Conservation (phyloP, 2,329 filamentous ascomycete genomes). For the Diaporthe citri region DNA sequence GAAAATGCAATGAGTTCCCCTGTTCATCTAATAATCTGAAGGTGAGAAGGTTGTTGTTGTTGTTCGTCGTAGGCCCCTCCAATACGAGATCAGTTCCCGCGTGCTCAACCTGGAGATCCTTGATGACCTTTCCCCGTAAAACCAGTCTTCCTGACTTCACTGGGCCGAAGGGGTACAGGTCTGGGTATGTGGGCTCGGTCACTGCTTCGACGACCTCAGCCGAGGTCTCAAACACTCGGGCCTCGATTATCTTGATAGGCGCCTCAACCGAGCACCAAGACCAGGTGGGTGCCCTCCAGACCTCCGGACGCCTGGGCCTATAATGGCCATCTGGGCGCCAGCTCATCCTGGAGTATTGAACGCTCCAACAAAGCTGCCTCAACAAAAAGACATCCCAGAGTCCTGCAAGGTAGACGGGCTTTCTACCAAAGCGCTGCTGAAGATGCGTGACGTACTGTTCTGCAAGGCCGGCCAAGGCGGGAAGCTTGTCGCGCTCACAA, state of each 20-base stretch:
- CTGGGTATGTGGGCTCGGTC: background rate
- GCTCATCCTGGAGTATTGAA: background rate
- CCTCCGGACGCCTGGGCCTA: slow-evolving; percentile 8
- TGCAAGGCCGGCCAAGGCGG: slow-evolving; percentile 35
- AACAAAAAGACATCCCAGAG: slow-evolving; percentile 24
- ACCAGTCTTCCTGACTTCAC: slow-evolving; percentile 17
- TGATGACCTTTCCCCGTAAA: background rate
- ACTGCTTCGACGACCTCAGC: slow-evolving; percentile 3
- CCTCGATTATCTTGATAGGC: slow-evolving; percentile 6
- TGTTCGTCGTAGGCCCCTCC: background rate
- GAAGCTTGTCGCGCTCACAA: slow-evolving; percentile 34
- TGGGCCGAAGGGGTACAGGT: slow-evolving; percentile 1
- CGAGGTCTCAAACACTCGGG: background rate
- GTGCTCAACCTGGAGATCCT: slow-evolving; percentile 1
- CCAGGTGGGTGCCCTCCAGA: slow-evolving; percentile 29
- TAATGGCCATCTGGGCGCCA: slow-evolving; percentile 17
- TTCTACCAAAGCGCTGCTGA: background rate
- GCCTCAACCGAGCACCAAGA: slow-evolving; percentile 16
- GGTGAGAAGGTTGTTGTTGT: background rate
- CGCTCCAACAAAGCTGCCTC: slow-evolving; percentile 14
- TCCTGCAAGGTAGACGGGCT: slow-evolving; percentile 22
- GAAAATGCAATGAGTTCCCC: background rate
- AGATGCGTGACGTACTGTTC: slow-evolving; percentile 28
- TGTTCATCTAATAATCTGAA: background rate
- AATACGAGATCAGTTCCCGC: slow-evolving; percentile 16